Evolutionary conservation across 2,329 filamentous ascomycete genomes (phyloP), one percentile per base, ranked within the genome.

Genomic region (Polytolypa hystricis): DNA sequence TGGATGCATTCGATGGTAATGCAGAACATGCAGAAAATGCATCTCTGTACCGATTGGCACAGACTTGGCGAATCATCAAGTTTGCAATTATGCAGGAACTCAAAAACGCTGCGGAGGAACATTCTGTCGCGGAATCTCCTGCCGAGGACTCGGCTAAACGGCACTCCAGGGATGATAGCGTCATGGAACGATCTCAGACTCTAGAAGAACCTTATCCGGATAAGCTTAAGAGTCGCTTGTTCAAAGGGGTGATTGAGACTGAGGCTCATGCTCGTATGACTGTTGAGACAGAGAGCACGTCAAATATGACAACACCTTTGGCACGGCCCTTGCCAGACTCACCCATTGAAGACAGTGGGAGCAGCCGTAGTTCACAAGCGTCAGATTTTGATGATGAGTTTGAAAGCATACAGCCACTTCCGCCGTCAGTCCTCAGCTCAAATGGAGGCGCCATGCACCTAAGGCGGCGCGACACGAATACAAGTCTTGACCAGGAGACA

Each of bases 41-140:
- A 21, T 64, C 66, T 26, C 55, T 68, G 42, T 60, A 68, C 44
- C 63, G 67, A 37, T 56, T 73, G 30, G 70, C 74, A 20, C 70
- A 77, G 43, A 72, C 71, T 14, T 79, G 74, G 74, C 67, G 65
- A 37, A 65, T 78, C 15, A 53, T 76, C 21, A 69, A 67, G 37
- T 61, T 64, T 38, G 62, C 66, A 17, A 59, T 74, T 36, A 50
- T 66, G 2, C 62, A 67, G 39, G 70, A 73, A 40, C 58, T 74
- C 18, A 57, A 57, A 38, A 41, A 48, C 27, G 56, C 56, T 6
- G 53, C 59, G 35, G 50, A 58, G 35, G 55, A 14, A 12, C 25
- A 26, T 12, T 37, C 27, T 14, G 14, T 15, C 14, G 18, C 19
- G 55, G 43, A 17, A 43, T 46, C 34, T 45, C 34, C 28, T 8